Conservation (phyloP, 768 basidiomycete species). For the Pulveroboletus sp. region DNA sequence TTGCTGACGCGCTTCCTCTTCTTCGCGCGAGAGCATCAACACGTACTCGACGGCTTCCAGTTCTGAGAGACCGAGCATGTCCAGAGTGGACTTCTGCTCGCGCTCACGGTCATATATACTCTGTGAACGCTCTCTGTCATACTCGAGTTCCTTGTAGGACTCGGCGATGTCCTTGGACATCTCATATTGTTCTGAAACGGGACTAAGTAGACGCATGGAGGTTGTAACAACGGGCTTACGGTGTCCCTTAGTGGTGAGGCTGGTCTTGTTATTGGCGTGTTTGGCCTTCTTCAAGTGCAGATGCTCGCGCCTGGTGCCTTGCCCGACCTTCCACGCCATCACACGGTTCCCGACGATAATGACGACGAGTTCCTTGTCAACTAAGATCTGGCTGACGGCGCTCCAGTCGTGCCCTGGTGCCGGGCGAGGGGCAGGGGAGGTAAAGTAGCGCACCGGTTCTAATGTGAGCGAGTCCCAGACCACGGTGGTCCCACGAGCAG, state of each 20-base stretch:
- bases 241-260: conserved; percentile 39
- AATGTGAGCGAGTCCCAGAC: conserved; percentile 71
- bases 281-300: conserved; percentile 34
- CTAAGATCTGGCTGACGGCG: conserved; percentile 53
- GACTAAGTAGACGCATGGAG: background rate
- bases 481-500: conserved; percentile 53
- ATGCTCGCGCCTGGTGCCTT: conserved; percentile 30
- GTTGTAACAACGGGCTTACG: conserved; percentile 34
- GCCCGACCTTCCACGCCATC: conserved; percentile 66
- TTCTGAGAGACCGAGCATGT: conserved; percentile 70
- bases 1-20: conserved; percentile 38
- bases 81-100: conserved; percentile 56
- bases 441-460: conserved; percentile 52
- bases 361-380: conserved; percentile 54
- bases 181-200: conserved; percentile 57
- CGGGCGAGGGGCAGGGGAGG: conserved; percentile 41
- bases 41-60: conserved; percentile 75
- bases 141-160: conserved; percentile 48
- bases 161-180: conserved; percentile 62
- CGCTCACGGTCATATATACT: conserved; percentile 45
- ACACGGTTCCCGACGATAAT: conserved; percentile 60
- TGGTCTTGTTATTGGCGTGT: conserved; percentile 26
- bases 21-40: conserved; percentile 83
- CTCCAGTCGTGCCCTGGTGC: conserved; percentile 36
- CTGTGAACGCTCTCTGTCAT: conserved; percentile 42